Conservation (phyloP, 768 basidiomycete species). For the Tricholoma furcatifolium region DNA sequence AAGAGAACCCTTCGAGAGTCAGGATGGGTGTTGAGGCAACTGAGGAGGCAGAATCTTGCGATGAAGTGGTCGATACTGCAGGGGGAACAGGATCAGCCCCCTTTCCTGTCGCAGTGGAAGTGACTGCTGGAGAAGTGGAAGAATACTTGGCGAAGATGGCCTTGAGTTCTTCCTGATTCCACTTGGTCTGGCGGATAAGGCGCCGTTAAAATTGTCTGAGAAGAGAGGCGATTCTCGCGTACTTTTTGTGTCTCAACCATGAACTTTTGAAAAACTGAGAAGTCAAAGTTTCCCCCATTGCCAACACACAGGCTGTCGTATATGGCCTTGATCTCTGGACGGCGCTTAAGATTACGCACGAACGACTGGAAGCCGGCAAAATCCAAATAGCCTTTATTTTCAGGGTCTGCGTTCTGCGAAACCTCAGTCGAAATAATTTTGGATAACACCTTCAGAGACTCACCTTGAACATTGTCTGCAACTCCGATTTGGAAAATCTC, state of each 20-base stretch:
- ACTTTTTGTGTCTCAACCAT: constrained; percentile 46
- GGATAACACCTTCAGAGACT: constrained; percentile 1
- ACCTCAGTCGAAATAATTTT: neutral
- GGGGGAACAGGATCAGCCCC: constrained; percentile 8
- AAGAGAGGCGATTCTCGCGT: constrained; percentile 4
- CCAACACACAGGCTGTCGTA: constrained; percentile 39
- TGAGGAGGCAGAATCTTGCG: neutral
- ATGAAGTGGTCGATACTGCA: constrained; percentile 1
- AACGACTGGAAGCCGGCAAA: constrained; percentile 81
- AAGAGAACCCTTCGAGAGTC: constrained; percentile 64
- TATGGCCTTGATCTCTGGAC: constrained; percentile 76
- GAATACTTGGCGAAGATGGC: constrained; percentile 14
- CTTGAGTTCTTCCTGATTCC: constrained; percentile 5
- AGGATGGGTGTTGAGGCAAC: constrained; percentile 24
- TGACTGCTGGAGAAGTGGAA: neutral
- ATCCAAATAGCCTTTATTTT: constrained; percentile 59
- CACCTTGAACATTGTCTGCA: constrained; percentile 61
- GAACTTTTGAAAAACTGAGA: constrained; percentile 42
- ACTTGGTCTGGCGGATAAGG: neutral
- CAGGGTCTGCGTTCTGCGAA: constrained; percentile 60
- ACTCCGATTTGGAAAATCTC: constrained; percentile 49
- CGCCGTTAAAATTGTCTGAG: neutral
- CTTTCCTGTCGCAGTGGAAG: constrained; percentile 15
- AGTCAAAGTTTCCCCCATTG: constrained; percentile 38
- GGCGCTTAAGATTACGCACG: constrained; percentile 78